A percentile compares a stretch with the other conserved stretches of the same genome.
Evolutionary conservation across 2,329 filamentous ascomycete genomes (phyloP).

Genomic region (Aspergillus sp.): DNA sequence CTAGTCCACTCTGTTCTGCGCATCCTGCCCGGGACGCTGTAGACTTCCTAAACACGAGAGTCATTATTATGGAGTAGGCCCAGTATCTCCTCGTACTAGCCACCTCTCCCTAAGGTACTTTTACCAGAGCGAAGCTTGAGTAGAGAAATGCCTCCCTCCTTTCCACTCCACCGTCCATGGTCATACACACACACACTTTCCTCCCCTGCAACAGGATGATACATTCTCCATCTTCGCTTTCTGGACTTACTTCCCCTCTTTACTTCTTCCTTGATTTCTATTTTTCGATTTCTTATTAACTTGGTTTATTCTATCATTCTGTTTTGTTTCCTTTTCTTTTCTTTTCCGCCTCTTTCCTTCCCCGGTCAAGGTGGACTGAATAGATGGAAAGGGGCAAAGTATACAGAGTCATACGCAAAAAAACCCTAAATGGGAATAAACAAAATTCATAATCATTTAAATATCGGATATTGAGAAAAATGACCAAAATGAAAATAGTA

Average conservation of each 20-base stretch:
- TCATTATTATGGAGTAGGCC: background rate
- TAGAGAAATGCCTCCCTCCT: background rate
- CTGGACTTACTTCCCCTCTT: background rate
- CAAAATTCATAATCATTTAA: background rate
- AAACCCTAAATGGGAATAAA: background rate
- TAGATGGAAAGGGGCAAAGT: background rate
- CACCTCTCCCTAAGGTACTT: background rate
- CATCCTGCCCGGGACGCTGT: background rate
- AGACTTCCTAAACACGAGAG: background rate
- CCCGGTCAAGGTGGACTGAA: background rate
- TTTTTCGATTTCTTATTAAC: too few relatives aligned
- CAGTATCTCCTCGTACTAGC: background rate
- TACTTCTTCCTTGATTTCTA: background rate
- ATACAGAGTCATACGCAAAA: background rate
- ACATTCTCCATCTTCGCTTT: background rate
- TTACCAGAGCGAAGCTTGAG: background rate
- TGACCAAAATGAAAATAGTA: too few relatives aligned
- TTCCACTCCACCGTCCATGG: background rate
- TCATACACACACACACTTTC: background rate
- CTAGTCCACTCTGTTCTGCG: background rate
- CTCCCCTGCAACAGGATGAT: background rate
- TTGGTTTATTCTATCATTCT: too few relatives aligned
- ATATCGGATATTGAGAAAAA: background rate
- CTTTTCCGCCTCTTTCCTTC: background rate
- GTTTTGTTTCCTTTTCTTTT: background rate